Conservation (phyloP, 345 rosid species). For the Eucalyptus tenuipes region DNA sequence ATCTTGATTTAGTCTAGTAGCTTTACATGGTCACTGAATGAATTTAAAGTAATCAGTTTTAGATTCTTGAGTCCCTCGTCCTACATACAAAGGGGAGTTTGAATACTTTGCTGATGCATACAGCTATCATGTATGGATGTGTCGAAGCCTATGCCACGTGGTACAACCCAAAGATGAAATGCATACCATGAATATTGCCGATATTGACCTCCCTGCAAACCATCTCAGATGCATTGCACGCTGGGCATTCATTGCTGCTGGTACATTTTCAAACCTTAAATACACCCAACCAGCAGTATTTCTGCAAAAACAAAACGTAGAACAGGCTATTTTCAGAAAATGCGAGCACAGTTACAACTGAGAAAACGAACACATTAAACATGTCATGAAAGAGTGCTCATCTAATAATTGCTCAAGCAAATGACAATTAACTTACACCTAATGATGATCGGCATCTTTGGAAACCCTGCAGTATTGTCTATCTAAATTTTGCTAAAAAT, state of each 20-base stretch:
- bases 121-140: background rate
- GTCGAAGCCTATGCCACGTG: background rate
- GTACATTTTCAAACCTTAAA: constrained; percentile 51
- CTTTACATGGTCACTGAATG: background rate
- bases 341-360: background rate
- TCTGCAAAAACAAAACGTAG: constrained; percentile 16
- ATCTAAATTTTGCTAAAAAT: background rate
- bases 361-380: background rate
- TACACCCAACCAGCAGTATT: constrained; percentile 73
- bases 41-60: background rate
- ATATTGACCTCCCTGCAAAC: constrained; percentile 81
- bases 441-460: background rate
- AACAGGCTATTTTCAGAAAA: background rate
- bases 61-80: background rate
- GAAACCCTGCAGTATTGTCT: background rate
- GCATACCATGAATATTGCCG: constrained; percentile 72
- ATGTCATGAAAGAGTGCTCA: background rate
- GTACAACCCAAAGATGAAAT: too few relatives aligned
- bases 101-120: background rate
- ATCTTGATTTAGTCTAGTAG: background rate
- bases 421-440: background rate
- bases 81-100: background rate
- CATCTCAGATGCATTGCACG: constrained; percentile 89
- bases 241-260: constrained; percentile 59
- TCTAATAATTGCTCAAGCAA: background rate